phyloP scores from a whole-genome alignment of 768 basidiomycete species.

The Leccinum truebloodii region DNA sequence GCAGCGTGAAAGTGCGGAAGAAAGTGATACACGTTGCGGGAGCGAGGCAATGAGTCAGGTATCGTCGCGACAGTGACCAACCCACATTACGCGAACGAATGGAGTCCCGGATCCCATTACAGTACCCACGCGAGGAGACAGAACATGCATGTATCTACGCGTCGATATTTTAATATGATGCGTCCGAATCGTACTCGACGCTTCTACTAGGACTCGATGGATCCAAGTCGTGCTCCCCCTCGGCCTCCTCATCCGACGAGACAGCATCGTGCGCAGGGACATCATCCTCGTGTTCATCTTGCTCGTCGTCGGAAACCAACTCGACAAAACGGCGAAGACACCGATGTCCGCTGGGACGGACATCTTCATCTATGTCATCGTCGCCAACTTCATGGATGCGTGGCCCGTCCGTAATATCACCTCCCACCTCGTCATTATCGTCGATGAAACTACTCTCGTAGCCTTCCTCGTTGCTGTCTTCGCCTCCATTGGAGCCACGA shows the following conservation, averaged over 20 bases:
- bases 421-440: slow-evolving; percentile 37
- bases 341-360: not conserved
- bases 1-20: slow-evolving; percentile 23
- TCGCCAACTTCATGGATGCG: slow-evolving; percentile 30
- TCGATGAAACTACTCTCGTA: slow-evolving; percentile 63
- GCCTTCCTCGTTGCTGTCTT: slow-evolving; percentile 36
- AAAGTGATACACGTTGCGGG: slow-evolving; percentile 27
- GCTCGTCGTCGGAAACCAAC: slow-evolving; percentile 18
- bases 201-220: not conserved
- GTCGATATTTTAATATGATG: slow-evolving; percentile 5
- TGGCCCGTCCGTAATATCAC: slow-evolving; percentile 2
- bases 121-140: not conserved
- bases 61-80: slow-evolving; percentile 4
- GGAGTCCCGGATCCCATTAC: too few relatives aligned
- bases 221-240: slow-evolving; percentile 1
- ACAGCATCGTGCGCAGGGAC: slow-evolving; percentile 3
- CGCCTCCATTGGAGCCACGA: slow-evolving; percentile 16
- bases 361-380: slow-evolving; percentile 13
- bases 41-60: slow-evolving; percentile 23
- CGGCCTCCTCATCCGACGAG: slow-evolving; percentile 24
- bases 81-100: slow-evolving; percentile 4
- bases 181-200: slow-evolving; percentile 26
- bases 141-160: not conserved
- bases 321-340: not conserved
- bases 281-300: slow-evolving; percentile 3